Evolutionary conservation across 495 filamentous ascomycete species (phyloP).

Genomic region (Penicillium bovifimosum): DNA sequence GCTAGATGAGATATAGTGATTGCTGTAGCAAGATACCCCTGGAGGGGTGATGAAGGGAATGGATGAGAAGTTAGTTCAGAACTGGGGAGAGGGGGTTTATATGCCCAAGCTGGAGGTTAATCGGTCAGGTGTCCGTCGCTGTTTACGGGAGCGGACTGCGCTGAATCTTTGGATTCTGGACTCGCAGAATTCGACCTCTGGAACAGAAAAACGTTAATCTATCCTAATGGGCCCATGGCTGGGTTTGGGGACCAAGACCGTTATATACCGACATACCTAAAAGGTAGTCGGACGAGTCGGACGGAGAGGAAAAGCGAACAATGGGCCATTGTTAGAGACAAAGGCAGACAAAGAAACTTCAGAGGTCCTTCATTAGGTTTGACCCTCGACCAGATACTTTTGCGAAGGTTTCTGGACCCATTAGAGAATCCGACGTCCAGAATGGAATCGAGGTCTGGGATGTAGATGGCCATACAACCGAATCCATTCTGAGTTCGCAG

Average conservation of each 20-base stretch:
- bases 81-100: not conserved
- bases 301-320: not conserved
- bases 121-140: not conserved
- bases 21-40: not conserved
- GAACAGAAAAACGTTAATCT: not conserved
- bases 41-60: conserved; percentile 2
- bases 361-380: too few species aligned
- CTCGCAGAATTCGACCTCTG: not conserved
- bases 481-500: too few species aligned
- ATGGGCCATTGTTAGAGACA: not conserved
- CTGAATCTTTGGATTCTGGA: not conserved
- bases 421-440: not conserved
- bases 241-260: not conserved
- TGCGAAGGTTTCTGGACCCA: not conserved
- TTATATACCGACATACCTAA: not conserved
- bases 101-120: not conserved
- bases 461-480: not conserved
- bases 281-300: not conserved
- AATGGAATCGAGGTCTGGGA: too few species aligned
- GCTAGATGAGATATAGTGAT: not conserved
- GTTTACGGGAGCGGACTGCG: too few species aligned
- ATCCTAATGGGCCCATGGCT: not conserved
- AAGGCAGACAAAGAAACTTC: not conserved
- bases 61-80: not conserved
- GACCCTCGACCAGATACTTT: not conserved